Conservation (phyloP, 176 grass and related monocot genomes). For the Poa pratensis region DNA sequence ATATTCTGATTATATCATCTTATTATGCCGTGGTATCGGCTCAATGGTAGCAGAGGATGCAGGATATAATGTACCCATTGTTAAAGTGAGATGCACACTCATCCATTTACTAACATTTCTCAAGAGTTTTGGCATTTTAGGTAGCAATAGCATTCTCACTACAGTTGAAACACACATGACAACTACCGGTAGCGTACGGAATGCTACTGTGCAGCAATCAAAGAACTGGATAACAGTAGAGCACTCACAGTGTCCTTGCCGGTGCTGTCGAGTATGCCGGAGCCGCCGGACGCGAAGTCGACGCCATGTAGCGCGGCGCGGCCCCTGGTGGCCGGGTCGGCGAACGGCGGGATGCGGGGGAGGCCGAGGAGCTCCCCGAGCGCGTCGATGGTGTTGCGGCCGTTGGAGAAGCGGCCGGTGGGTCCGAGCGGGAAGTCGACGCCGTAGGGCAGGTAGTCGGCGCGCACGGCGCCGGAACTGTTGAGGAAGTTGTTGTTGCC, state of each 20-base stretch:
- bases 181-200: background rate
- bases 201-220: background rate
- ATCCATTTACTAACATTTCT: background rate
- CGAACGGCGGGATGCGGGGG: constrained; percentile 54
- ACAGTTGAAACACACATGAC: background rate
- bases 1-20: too few species aligned
- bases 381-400: constrained; percentile 69
- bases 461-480: constrained; percentile 49
- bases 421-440: constrained; percentile 73
- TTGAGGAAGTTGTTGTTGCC: constrained; percentile 78
- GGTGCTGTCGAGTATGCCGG: constrained; percentile 70
- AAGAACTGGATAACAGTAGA: background rate
- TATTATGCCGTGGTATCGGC: too few species aligned
- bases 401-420: constrained; percentile 74
- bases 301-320: constrained; percentile 48
- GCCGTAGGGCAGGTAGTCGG: constrained; percentile 75
- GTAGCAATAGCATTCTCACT: background rate
- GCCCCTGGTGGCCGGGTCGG: constrained; percentile 53
- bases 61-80: too few species aligned
- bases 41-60: too few species aligned
- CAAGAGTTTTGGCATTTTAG: background rate
- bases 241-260: constrained; percentile 40
- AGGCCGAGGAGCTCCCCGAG: constrained; percentile 64
- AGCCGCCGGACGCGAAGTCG: constrained; percentile 79
- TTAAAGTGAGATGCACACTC: too few species aligned